Evolutionary conservation across 2,329 filamentous ascomycete genomes (phyloP), one percentile per base, ranked within the genome.

Genomic region (Ophiostoma australiae): DNA sequence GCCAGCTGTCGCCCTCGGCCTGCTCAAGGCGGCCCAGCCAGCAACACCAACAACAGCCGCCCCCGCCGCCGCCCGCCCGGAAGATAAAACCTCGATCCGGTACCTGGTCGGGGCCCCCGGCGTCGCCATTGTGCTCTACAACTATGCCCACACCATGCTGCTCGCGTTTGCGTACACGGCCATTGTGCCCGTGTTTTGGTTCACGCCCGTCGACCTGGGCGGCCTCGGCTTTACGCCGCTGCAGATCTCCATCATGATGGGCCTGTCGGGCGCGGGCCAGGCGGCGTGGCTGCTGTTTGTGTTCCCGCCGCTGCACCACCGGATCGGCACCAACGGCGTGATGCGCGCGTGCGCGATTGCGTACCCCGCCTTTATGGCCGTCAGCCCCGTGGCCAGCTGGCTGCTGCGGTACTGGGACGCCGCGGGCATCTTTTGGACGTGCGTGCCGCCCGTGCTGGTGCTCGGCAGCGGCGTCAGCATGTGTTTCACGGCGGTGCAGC

Each of bases 131-230:
- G 90, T 91, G 1, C 81, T 94, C 2, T 87, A 85, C 76, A 81
- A 89, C 58, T 92, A 90, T 77, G 84, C 82, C 1, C 86, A 91
- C 76, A 82, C 88, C 58, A 89, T 89, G 84, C 78, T 92, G 2
- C 84, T 94, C 4, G 90, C 87, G 0, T 88, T 91, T 73, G 84
- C 87, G 1, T 94, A 90, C 78, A 94, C 91, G 0, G 90, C 91
- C 71, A 82, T 93, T 55, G 77, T 86, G 1, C 89, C 91, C 0
- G 84, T 94, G 1, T 90, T 89, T 77, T 88, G 88, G 80, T 93
- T 85, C 79, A 92, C 89, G 0, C 82, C 84, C 2, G 75, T 90
- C 6, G 6, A 77, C 0, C 82, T 89, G 0, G 91, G 91, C 44
- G 92, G 92, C 0, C 85, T 89, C 67, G 86, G 84, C 2, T 90